Base-by-base conservation (phyloP, 2,329 filamentous ascomycete species). In the Cladorrhinum sp. region DNA sequence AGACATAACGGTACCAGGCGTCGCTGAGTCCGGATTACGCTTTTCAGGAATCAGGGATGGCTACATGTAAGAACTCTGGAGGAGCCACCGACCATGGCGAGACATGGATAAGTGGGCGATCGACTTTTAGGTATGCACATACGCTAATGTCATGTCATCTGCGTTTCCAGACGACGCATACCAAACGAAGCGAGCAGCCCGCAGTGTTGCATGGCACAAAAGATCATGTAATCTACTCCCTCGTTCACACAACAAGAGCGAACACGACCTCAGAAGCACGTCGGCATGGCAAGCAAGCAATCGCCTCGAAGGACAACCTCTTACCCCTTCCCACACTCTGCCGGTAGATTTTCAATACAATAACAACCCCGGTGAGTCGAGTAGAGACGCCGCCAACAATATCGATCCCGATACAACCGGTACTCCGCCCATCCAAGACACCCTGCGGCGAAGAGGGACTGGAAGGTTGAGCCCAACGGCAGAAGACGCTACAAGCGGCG, bases 211-310 rank as follows among this genome's bases (percentile, higher is more conserved):
- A 55, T 76, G 78, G 59, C 70, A 74, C 54, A 73, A 76, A 58
- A 72, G 76, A 22, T 66, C 69, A 22, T 78, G 75, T 73, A 81
- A 79, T 27, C 77, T 76, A 7, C 81, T 81, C 56, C 74, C 76
- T 8, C 77, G 77, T 59, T 71, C 77, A n/a, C 64, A 69, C 22
- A 77, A 74, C 73, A 69, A 64, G 20, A 56, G n/a, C 29, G 53
- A 57, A 12, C 53, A 56, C 3, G 36, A 18, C 67, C 65, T 55
- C 63, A 61, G 12, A 67, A 69, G 13, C 72, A 18, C 71, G 25
- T 68, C 70, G 27, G 77, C 76, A 3, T 78, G 70, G 71, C 74
- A 76, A 53, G 70, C 75, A 22, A 74, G 50, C 57, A 62, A 64
- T 60, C 9, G 66, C 61, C 61, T 65, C 49, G 64, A 64, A 60